These are phyloP conservation scores for Colletotrichum caudatum DNA, from an alignment of 2,329 filamentous ascomycete species.

Conservation along the genomic window DNA sequence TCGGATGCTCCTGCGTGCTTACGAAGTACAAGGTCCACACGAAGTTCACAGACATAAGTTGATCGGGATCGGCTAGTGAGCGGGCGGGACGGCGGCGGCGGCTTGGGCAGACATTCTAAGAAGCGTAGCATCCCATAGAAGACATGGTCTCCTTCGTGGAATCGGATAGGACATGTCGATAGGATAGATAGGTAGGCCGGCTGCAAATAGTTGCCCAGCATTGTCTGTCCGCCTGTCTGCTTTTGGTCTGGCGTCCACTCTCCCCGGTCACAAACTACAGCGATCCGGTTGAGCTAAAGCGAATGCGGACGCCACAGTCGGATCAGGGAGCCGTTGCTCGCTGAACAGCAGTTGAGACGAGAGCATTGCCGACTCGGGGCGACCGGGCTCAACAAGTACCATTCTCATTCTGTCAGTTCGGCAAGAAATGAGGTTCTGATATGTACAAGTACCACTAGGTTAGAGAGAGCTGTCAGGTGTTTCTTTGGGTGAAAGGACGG, in stretches of 20 bases:
- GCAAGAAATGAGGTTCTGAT: not conserved
- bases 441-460: not conserved
- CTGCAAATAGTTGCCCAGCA: constrained; percentile 10
- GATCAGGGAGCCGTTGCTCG: constrained; percentile 8
- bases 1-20: constrained; percentile 16
- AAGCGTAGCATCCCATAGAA: not conserved
- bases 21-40: not conserved
- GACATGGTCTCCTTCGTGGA: not conserved
- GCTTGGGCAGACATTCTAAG: not conserved
- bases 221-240: not conserved
- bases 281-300: not conserved
- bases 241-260: not conserved
- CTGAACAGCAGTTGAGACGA: not conserved
- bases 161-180: not conserved
- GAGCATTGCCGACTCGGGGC: not conserved
- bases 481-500: constrained; percentile 22
- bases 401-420: not conserved
- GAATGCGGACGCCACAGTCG: constrained; percentile 1
- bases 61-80: constrained; percentile 16
- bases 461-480: constrained; percentile 2
- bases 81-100: not conserved
- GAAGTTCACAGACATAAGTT: constrained; percentile 7
- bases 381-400: not conserved
- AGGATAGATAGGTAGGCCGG: not conserved
- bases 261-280: not conserved